A percentile compares a stretch with the other conserved stretches of the same genome.
phyloP scores from a whole-genome alignment of 1,284 basidiomycete species.

The Tylopilus sp. region DNA sequence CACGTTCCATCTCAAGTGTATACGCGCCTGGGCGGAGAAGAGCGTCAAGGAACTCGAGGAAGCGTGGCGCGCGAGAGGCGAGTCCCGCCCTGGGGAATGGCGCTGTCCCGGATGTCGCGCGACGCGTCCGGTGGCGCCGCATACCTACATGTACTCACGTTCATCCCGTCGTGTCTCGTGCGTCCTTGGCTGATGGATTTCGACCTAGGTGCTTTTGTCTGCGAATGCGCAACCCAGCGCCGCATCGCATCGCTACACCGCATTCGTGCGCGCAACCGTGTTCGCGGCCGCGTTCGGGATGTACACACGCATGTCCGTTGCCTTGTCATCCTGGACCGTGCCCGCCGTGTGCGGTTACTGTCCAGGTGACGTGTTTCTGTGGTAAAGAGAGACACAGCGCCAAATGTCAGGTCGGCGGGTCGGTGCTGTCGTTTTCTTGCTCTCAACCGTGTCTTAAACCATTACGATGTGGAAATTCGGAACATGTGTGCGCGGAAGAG shows the following conservation, averaged over 20 bases:
- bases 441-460: conserved; percentile 57
- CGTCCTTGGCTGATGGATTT: neutral
- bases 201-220: conserved; percentile 77
- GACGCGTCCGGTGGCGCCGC: conserved; percentile 61
- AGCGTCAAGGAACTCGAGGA: conserved; percentile 74
- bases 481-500: conserved; percentile 54
- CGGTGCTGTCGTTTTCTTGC: conserved; percentile 40
- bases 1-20: conserved; percentile 81
- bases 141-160: conserved; percentile 59
- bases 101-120: conserved; percentile 86
- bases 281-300: conserved; percentile 61
- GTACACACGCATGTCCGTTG: conserved; percentile 69
- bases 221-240: conserved; percentile 66
- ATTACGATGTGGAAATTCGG: conserved; percentile 58
- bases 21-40: conserved; percentile 73
- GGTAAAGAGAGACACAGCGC: conserved; percentile 58
- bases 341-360: conserved; percentile 61
- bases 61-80: conserved; percentile 72
- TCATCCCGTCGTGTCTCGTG: accelerated
- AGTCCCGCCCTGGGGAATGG: conserved; percentile 71
- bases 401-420: conserved; percentile 52
- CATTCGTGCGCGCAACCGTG: conserved; percentile 85
- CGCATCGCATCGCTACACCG: conserved; percentile 67
- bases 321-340: conserved; percentile 76
- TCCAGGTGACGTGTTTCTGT: conserved; percentile 62